phyloP scores from a whole-genome alignment of 1,139 yeast species.

The Blastobotrys malaysiensis region DNA sequence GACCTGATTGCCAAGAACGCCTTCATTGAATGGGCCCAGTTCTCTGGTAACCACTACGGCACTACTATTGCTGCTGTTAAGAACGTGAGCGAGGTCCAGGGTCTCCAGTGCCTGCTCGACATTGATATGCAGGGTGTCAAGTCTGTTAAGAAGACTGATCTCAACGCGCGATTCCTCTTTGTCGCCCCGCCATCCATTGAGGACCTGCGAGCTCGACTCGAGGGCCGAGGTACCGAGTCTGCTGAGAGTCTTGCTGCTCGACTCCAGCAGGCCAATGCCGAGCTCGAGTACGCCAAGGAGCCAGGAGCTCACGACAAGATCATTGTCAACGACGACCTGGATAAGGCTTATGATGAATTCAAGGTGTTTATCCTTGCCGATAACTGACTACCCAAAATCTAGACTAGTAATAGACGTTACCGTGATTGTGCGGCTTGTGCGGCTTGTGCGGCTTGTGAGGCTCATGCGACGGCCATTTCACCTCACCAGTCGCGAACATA shows the following conservation, averaged over 20 bases:
- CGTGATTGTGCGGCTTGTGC: too few species aligned
- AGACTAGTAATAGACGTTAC: neutral
- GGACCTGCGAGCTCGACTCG: conserved; percentile 63
- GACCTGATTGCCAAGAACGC: conserved; percentile 63
- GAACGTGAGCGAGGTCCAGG: conserved; percentile 52
- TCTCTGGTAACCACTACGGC: conserved; percentile 96
- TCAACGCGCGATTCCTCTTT: conserved; percentile 81
- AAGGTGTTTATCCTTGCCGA: conserved; percentile 46
- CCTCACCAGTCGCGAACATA: too few species aligned
- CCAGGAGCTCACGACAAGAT: conserved; percentile 86
- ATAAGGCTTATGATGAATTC: conserved; percentile 76
- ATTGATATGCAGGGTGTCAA: conserved; percentile 99
- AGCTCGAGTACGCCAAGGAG: conserved; percentile 78
- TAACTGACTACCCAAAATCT: conserved; percentile 4
- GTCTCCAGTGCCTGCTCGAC: conserved; percentile 76
- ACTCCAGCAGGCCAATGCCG: conserved; percentile 78
- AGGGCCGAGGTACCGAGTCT: conserved; percentile 92
- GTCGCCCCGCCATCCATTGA: conserved; percentile 91
- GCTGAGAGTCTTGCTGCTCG: conserved; percentile 78
- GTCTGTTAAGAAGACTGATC: conserved; percentile 73
- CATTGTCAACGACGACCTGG: conserved; percentile 87
- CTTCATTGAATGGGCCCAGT: conserved; percentile 97
- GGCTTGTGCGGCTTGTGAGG: too few species aligned
- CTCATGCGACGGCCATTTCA: too few species aligned
- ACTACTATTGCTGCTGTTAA: conserved; percentile 82